Base-by-base conservation (phyloP, 1,284 basidiomycete species). In the Trametes sp. region DNA sequence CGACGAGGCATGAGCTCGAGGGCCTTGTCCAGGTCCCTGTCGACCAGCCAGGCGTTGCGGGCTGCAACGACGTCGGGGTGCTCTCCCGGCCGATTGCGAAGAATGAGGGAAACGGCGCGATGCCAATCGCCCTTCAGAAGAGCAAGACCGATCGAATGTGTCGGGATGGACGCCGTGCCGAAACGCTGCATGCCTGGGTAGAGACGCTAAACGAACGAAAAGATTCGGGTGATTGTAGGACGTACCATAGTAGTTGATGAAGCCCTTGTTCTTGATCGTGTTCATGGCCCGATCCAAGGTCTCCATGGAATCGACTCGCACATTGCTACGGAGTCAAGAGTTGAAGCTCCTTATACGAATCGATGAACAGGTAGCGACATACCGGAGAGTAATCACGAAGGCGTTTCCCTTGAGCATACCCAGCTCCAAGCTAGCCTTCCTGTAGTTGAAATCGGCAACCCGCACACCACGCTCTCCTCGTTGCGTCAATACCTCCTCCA, bases 191-290 rank as follows among this genome's bases (percentile, higher is more conserved):
- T 98, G 42, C 96, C 93, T 95, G 57, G 26, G 26, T 7, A 10
- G 9, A 4, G 23, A 48, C 16, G 56, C 46, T 53, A 28, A 50
- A 35, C 4, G 8, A 2, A 8, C 21, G 3, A 6, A 1, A 24
- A 45, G 8, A 4, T 1, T 14, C 13, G 49, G 31, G 29, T 28
- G 45, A 55, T 21, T 28, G 61, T 33, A n/a, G 24, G 42, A 28
- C 74, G 48, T 78, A 92, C 95, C 97, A 74, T 98, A 99, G 74
- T 98, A 99, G 76, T 99, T 99, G 76, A 99, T 93, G 77, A 98
- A 98, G 0, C 98, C 98, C 58, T 87, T 87, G 51, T 84, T 80
- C 75, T 95, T 92, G 57, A 99, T 84, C 2, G 87, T 90, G n/a
- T 84, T 81, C 83, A 99, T 85, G 0, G 92, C 90, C 60, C 82